Evolutionary conservation across 2,329 filamentous ascomycete species (phyloP), one percentile per base, ranked within the genome.

Genomic region (Aspergillus costaricaensis): DNA sequence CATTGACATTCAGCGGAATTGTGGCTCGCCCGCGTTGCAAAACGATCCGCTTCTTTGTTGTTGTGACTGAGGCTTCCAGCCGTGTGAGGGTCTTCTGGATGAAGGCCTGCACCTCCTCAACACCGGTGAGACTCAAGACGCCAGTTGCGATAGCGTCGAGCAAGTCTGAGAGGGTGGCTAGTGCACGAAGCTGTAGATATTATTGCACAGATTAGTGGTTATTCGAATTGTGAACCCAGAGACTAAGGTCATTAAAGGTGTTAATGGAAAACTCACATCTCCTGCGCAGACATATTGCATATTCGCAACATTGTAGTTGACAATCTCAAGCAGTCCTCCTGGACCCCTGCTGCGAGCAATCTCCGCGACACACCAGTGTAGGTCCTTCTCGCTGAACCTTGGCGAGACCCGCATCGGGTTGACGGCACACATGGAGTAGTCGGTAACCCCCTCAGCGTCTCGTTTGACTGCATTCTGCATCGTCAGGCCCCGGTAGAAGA

Each of bases 401-500:
- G 32, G 32, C 32, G 32, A 36, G 38, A 97, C 96, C 65, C 94
- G 88, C 81, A 91, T 95, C 25, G 93, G 93, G 82, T 97, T 97
- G 77, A 97, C 92, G 55, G 93, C 93, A 78, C 92, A 96, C 94
- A 98, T 98, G 63, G 90, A 91, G 83, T 97, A 98, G 83, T 96
- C 96, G 68, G 92, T 96, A 55, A 92, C 89, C 23, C 94, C 94
- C 64, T 85, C 82, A 57, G 88, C 91, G 76, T 98, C 94, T 74
- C 94, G 92, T 82, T 97, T 93, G 62, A 98, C 93, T 15, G 94
- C 94, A 49, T 97, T 92, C 80, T 98, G 94, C 94, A 98, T 98
- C 17, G 93, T 97, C 71, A 98, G 82, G 71, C 94, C 94, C 77
- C 94, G 91, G 82, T 98, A 98, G 85, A 98, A 97, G 57, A 97